Evolutionary conservation across 257 asterid species (phyloP).

Genomic region (Plantago ovata): DNA sequence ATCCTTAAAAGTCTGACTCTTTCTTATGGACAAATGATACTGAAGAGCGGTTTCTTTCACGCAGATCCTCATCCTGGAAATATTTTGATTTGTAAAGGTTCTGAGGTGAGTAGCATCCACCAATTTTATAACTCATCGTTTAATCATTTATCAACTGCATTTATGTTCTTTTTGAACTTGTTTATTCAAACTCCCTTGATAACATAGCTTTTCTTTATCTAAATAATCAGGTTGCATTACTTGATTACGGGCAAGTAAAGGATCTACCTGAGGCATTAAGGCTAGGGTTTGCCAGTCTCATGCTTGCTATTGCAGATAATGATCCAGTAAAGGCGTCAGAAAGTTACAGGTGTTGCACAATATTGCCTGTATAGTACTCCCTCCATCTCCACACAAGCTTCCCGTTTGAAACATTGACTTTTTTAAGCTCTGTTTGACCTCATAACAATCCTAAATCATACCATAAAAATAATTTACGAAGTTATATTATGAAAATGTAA

Average conservation of each 20-base stretch:
- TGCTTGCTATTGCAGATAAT: constrained; percentile 89
- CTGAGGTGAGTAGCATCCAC: constrained; percentile 55
- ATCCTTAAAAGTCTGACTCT: constrained; percentile 84
- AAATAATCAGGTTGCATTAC: constrained; percentile 75
- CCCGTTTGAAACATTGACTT: background rate
- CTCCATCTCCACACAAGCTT: background rate
- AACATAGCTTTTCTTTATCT: constrained; percentile 6
- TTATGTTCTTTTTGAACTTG: too few species aligned
- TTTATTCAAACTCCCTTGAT: constrained; percentile 1
- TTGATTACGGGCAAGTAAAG: constrained; percentile 99
- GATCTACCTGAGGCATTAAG: constrained; percentile 85
- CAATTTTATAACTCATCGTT: constrained; percentile 10
- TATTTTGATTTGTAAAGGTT: constrained; percentile 88
- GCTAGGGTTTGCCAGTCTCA: constrained; percentile 87
- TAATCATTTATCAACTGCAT: constrained; percentile 10
- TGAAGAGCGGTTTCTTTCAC: constrained; percentile 95
- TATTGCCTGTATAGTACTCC: too few species aligned
- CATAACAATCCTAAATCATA: too few species aligned
- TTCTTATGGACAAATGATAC: constrained; percentile 97
- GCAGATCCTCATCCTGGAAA: constrained; percentile 99
- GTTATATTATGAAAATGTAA: too few species aligned
- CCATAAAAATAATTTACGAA: too few species aligned
- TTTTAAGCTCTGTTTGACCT: too few species aligned
- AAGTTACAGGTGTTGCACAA: constrained; percentile 70
- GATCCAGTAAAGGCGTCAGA: constrained; percentile 72